Evolutionary conservation across 2,329 filamentous ascomycete species (phyloP).

Genomic region (Gyromitra esculenta): DNA sequence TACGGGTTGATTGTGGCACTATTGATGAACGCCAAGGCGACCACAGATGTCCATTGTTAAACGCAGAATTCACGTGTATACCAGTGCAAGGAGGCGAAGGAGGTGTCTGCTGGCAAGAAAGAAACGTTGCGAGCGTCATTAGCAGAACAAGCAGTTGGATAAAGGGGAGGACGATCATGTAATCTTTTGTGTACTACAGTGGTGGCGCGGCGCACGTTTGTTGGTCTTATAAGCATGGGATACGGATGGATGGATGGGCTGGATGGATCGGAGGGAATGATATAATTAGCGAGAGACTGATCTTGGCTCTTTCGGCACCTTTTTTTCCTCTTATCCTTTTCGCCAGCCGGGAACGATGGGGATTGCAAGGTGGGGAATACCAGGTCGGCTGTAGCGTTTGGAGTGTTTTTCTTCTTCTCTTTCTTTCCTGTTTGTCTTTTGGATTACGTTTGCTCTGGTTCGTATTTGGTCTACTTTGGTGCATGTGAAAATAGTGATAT

Average conservation of each 20-base stretch:
- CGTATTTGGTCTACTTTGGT: slow-evolving; percentile 24
- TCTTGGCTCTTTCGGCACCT: slow-evolving; percentile 20
- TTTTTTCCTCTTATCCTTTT: slow-evolving; percentile 28
- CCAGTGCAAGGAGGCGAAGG: neutral
- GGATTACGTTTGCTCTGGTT: slow-evolving; percentile 9
- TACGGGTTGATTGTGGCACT: slow-evolving; percentile 99
- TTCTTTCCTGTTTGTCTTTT: slow-evolving; percentile 10
- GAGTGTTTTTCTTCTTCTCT: slow-evolving; percentile 12
- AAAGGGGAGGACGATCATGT: slow-evolving; percentile 39
- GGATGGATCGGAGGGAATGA: slow-evolving; percentile 28
- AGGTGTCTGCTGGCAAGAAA: slow-evolving; percentile 41
- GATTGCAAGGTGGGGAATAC: slow-evolving; percentile 17
- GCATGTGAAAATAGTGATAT: slow-evolving; percentile 34
- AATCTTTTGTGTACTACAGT: slow-evolving; percentile 50
- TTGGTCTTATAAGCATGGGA: slow-evolving; percentile 50
- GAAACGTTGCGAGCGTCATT: slow-evolving; percentile 46
- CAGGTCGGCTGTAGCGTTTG: slow-evolving; percentile 15
- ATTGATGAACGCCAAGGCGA: slow-evolving; percentile 97
- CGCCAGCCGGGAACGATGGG: slow-evolving; percentile 6
- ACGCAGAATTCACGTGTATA: neutral
- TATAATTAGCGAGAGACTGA: slow-evolving; percentile 49
- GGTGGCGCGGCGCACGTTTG: slow-evolving; percentile 48
- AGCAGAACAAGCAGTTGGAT: slow-evolving; percentile 21
- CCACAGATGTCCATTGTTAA: slow-evolving; percentile 71
- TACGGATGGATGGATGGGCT: slow-evolving; percentile 33